Evolutionary conservation across 345 rosid species (phyloP), one percentile per base, ranked within the genome.

Genomic region (Brassica rapa): DNA sequence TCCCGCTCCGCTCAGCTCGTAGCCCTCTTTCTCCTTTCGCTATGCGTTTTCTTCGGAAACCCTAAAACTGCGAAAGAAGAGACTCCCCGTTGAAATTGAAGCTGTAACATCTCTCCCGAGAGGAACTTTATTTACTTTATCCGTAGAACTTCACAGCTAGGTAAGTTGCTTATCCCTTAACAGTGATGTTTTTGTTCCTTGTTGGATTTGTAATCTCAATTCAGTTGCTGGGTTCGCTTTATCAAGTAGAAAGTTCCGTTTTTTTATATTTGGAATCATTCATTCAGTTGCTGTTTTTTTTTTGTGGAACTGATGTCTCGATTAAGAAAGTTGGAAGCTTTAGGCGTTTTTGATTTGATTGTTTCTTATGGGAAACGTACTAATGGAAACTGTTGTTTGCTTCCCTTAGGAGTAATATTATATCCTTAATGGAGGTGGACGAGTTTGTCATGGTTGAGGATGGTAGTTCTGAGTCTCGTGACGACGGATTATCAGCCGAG

Each of bases 381-480:
- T n/a, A n/a, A n/a, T n/a, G n/a, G n/a, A n/a, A n/a, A n/a, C n/a
- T n/a, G n/a, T n/a, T n/a, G n/a, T n/a, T n/a, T n/a, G n/a, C n/a
- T n/a, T n/a, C n/a, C n/a, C n/a, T n/a, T n/a, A n/a, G n/a, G n/a
- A n/a, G n/a, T n/a, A n/a, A n/a, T n/a, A n/a, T n/a, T n/a, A 29
- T 72, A 37, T 57, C 7, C 14, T 6, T 67, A 49, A 49, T 70
- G 80, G 81, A 72, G 74, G 70, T 77, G 81, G 82, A 76, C 32
- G 71, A 79, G 66, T 57, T 68, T 77, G 74, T 74, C 55, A 15
- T 57, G 41, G 64, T 43, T 76, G 71, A 70, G 71, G 84, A 86
- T 76, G 80, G 55, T 71, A 66, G 76, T 66, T 39, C 25, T 3
- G 59, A 68, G 73, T 64, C 66, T 16, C 15, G 49, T 67, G 70